Evolutionary conservation across 768 basidiomycete genomes (phyloP).

Genomic region (Amanita exitialis): DNA sequence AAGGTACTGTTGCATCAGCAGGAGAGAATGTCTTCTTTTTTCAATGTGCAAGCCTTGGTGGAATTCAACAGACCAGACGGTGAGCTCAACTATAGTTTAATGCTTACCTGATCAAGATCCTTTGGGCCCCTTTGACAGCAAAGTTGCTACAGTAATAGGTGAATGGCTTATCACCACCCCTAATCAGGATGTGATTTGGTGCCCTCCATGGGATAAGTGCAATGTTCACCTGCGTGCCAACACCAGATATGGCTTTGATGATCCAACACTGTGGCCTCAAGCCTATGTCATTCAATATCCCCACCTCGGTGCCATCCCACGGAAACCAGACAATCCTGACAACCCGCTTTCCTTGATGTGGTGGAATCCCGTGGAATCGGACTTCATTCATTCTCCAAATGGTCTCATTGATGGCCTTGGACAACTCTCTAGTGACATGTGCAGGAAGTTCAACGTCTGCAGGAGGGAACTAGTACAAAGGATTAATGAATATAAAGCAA

Average conservation of each 20-base stretch:
- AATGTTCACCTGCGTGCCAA: not conserved
- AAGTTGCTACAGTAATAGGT: not conserved
- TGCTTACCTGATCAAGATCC: not conserved
- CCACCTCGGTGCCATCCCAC: not conserved
- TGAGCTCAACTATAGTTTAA: no score
- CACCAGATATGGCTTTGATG: not conserved
- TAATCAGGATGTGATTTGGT: not conserved
- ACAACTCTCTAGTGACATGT: not conserved
- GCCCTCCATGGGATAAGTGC: not conserved
- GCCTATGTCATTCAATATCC: not conserved
- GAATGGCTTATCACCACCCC: not conserved
- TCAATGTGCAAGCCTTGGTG: no score
- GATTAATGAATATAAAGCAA: not conserved
- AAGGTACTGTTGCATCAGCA: no score
- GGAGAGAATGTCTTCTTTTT: no score
- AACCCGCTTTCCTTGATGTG: not conserved
- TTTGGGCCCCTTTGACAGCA: not conserved
- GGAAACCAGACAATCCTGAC: not conserved
- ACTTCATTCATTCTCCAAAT: not conserved
- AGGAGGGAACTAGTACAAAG: not conserved
- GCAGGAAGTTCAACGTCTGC: not conserved
- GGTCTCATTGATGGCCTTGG: not conserved
- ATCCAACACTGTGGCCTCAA: conserved; percentile 1
- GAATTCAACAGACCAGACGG: no score
- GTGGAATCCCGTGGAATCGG: not conserved